These are phyloP conservation scores for Diplodia seriata DNA, from an alignment of 2,329 filamentous ascomycete genomes.

Conservation along the genomic window DNA sequence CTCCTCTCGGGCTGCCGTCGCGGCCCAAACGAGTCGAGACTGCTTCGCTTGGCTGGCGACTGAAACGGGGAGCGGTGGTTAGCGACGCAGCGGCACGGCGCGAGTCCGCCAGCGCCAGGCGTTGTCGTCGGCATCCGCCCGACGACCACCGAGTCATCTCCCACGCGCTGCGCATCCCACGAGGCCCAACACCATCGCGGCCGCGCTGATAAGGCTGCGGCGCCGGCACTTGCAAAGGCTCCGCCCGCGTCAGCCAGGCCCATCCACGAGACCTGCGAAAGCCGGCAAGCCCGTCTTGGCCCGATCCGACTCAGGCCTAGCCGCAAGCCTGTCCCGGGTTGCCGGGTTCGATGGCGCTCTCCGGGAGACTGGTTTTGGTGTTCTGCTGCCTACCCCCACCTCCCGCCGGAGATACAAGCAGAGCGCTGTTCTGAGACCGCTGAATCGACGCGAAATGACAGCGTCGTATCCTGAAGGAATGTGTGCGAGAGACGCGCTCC, in stretches of 20 bases:
- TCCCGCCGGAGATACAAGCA: slow-evolving; percentile 10
- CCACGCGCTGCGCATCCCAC: slow-evolving; percentile 1
- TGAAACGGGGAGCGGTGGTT: slow-evolving; percentile 16
- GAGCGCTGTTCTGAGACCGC: slow-evolving; percentile 11
- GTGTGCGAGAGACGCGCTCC: neutral
- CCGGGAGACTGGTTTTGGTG: slow-evolving; percentile 26
- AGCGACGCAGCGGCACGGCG: slow-evolving; percentile 26
- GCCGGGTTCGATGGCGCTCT: slow-evolving; percentile 22
- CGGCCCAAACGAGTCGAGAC: slow-evolving; percentile 16
- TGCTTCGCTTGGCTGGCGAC: slow-evolving; percentile 20
- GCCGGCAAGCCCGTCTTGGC: slow-evolving; percentile 27
- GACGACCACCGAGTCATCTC: neutral
- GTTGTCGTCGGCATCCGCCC: slow-evolving; percentile 13
- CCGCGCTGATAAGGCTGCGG: slow-evolving; percentile 9
- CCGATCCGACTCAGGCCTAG: slow-evolving; percentile 16
- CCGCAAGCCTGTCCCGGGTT: slow-evolving; percentile 25
- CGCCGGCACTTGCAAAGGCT: slow-evolving; percentile 13
- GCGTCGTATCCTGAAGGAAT: slow-evolving; percentile 28
- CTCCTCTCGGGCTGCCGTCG: slow-evolving; percentile 14
- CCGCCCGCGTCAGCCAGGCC: slow-evolving; percentile 16
- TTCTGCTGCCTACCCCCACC: slow-evolving; percentile 27
- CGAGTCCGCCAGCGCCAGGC: neutral
- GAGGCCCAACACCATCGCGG: slow-evolving; percentile 1
- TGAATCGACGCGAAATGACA: slow-evolving; percentile 14
- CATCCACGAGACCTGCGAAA: slow-evolving; percentile 31